A percentile compares a stretch with the other conserved stretches of the same genome.
Evolutionary conservation across 345 rosid species (phyloP).

Genomic region (Erodium maritimum): DNA sequence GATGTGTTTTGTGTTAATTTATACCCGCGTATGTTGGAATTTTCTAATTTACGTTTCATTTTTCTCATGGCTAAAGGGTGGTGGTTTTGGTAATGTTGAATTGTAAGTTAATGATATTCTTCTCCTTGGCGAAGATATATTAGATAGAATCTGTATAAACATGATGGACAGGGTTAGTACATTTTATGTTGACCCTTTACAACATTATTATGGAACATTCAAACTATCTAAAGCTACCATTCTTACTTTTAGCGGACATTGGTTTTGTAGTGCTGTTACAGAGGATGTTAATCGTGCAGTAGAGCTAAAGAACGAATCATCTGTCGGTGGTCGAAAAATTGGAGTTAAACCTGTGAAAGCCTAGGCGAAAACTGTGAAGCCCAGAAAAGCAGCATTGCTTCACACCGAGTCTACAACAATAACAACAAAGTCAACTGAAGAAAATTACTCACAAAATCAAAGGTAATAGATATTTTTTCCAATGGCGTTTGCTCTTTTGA

Average conservation of each 20-base stretch:
- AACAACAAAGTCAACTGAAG: constrained; percentile 43
- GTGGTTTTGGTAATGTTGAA: constrained; percentile 64
- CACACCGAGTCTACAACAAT: constrained; percentile 15
- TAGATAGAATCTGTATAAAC: not conserved
- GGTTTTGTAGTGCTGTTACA: constrained; percentile 50
- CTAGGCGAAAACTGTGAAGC: constrained; percentile 34
- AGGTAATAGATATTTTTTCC: constrained; percentile 33
- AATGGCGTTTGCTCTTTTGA: not conserved
- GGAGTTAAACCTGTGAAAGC: constrained; percentile 29
- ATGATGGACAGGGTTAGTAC: not conserved
- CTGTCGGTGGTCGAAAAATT: constrained; percentile 69
- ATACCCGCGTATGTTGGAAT: not conserved
- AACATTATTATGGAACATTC: too few species aligned
- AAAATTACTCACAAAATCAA: constrained; percentile 74
- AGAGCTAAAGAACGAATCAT: constrained; percentile 55
- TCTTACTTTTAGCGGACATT: not conserved
- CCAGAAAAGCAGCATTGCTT: constrained; percentile 20
- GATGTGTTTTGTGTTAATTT: not conserved
- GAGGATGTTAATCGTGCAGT: constrained; percentile 80
- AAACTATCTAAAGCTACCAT: too few species aligned
- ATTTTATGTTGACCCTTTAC: too few species aligned
- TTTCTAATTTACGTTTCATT: not conserved
- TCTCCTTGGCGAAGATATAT: not conserved
- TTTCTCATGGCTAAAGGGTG: constrained; percentile 36
- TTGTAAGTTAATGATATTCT: constrained; percentile 41